These are phyloP conservation scores for Pichia sp. DNA, from an alignment of 1,139 yeast genomes.

Conservation along the genomic window DNA sequence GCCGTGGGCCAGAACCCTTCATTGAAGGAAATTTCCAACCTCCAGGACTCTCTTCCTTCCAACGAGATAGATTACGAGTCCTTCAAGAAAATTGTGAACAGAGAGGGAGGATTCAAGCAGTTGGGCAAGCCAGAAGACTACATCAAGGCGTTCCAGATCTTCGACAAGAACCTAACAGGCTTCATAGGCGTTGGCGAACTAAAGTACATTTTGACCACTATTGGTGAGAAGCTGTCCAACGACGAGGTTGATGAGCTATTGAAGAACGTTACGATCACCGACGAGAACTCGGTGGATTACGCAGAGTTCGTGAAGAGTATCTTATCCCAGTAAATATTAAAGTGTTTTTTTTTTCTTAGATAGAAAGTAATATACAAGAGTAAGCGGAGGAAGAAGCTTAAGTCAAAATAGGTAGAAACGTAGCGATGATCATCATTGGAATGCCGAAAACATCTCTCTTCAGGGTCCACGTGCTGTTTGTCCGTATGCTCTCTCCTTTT, in stretches of 20 bases:
- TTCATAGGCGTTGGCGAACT: constrained; percentile 96
- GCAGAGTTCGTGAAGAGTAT: constrained; percentile 92
- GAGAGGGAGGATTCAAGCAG: constrained; percentile 88
- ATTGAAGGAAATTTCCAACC: constrained; percentile 75
- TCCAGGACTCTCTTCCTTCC: constrained; percentile 41
- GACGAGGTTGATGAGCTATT: constrained; percentile 92
- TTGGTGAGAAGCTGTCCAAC: constrained; percentile 88
- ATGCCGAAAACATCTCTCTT: constrained; percentile 62
- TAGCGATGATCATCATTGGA: constrained; percentile 91
- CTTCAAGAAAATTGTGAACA: constrained; percentile 70
- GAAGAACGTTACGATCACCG: constrained; percentile 90
- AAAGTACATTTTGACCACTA: constrained; percentile 85
- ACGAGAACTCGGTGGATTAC: constrained; percentile 94
- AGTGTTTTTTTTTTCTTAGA: not conserved
- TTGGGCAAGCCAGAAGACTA: constrained; percentile 95
- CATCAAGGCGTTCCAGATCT: constrained; percentile 95
- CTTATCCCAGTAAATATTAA: constrained; percentile 60
- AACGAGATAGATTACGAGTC: constrained; percentile 66
- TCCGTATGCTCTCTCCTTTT: constrained; percentile 46
- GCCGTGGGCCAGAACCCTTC: constrained; percentile 99
- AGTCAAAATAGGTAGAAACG: constrained; percentile 70
- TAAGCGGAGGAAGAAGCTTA: constrained; percentile 9
- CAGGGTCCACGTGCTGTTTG: constrained; percentile 87
- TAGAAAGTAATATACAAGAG: not conserved
- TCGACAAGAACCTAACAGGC: constrained; percentile 94